These are phyloP conservation scores for Coccomyxa sp. DNA, from an alignment of 139 green algal genomes.

Conservation along the genomic window DNA sequence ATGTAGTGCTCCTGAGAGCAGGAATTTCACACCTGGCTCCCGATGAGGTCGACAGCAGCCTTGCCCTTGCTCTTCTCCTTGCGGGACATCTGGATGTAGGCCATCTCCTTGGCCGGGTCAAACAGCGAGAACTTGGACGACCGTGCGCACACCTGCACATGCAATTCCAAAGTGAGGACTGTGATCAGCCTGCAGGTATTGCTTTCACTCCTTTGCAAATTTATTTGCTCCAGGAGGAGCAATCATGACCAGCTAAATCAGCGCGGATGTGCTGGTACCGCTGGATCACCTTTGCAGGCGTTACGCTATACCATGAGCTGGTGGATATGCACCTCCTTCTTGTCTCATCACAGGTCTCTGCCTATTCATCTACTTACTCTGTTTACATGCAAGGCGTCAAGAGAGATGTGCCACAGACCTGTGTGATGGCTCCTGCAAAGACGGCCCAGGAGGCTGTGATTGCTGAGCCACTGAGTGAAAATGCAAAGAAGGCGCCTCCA, in stretches of 20 bases:
- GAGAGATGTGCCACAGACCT: slow-evolving; percentile 27
- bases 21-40: slow-evolving; percentile 58
- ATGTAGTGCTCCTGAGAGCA: no score
- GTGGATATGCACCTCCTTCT: no score
- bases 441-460: slow-evolving; percentile 16
- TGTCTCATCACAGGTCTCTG: neutral
- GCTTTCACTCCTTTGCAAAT: no score
- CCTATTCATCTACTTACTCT: neutral
- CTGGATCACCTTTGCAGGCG: no score
- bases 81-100: slow-evolving; percentile 81
- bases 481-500: slow-evolving; percentile 61
- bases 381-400: neutral
- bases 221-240: no score
- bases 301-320: no score
- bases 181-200: no score
- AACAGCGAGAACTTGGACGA: slow-evolving; percentile 77
- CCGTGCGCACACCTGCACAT: slow-evolving; percentile 55
- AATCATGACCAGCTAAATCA: no score
- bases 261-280: no score
- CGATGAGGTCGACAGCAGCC: slow-evolving; percentile 82
- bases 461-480: slow-evolving; percentile 34
- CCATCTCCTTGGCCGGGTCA: slow-evolving; percentile 87
- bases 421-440: slow-evolving; percentile 59
- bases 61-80: slow-evolving; percentile 81
- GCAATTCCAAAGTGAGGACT: no score